phyloP scores from a whole-genome alignment of 2,329 filamentous ascomycete species.

The Eutypa lata region DNA sequence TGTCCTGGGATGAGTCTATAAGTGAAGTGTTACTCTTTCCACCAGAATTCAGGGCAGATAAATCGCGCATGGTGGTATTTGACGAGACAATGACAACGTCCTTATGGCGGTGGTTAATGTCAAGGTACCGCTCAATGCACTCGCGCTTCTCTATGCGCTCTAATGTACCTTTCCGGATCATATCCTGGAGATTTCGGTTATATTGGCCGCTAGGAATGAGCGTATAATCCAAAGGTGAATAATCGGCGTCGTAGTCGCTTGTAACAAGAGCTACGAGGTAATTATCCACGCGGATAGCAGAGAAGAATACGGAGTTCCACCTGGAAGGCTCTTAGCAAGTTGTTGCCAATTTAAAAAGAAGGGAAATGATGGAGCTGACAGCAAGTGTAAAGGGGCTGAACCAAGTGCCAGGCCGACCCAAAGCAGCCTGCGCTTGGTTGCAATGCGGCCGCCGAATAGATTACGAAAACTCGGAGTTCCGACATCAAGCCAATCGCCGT shows the following conservation, averaged over 20 bases:
- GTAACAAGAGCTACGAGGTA: not conserved
- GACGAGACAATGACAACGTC: not conserved
- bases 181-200: not conserved
- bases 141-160: not conserved
- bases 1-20: not conserved
- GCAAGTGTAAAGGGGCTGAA: not conserved
- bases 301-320: not conserved
- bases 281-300: not conserved
- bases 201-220: not conserved
- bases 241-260: not conserved
- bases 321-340: not conserved
- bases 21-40: not conserved
- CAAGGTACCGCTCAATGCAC: not conserved
- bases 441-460: not conserved
- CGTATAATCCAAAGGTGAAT: not conserved
- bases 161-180: not conserved
- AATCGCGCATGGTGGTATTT: not conserved
- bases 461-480: not conserved
- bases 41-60: not conserved
- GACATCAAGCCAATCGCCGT: not conserved
- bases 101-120: not conserved
- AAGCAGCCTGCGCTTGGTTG: not conserved
- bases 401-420: not conserved
- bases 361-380: not conserved
- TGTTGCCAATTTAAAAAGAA: not conserved